phyloP scores from a whole-genome alignment of 208 protist species.

The Wallacemonas sp. region DNA sequence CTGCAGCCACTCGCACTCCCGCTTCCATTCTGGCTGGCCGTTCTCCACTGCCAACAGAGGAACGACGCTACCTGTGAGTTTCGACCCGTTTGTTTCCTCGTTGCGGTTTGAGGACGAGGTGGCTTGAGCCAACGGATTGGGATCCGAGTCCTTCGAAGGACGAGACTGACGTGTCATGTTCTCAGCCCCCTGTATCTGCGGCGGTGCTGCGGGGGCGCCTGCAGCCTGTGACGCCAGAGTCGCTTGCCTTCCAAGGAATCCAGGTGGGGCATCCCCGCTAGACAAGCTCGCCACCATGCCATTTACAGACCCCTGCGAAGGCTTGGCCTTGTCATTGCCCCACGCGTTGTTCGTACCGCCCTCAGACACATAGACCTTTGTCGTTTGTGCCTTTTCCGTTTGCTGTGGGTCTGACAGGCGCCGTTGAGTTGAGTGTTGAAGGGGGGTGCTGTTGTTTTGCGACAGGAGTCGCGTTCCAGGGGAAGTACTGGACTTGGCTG shows the following conservation, averaged over 20 bases:
- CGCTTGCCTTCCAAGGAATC: background rate
- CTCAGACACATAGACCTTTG: background rate
- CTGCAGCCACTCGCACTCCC: conserved; percentile 50
- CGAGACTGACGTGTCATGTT: background rate
- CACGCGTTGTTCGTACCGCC: background rate
- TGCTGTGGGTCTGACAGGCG: no score
- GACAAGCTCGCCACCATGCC: background rate
- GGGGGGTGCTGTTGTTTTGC: no score
- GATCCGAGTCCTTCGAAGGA: no score
- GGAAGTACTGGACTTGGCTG: no score
- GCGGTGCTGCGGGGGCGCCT: background rate
- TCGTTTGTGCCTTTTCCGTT: no score
- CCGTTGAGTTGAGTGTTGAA: no score
- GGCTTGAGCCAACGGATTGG: background rate
- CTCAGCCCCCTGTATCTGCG: background rate
- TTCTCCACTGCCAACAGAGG: background rate
- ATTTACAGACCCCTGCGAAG: background rate
- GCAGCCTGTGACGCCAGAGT: no score
- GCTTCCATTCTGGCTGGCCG: background rate
- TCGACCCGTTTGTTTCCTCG: background rate
- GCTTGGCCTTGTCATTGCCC: background rate
- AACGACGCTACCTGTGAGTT: background rate
- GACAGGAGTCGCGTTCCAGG: no score
- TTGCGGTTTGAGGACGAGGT: background rate
- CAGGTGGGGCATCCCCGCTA: background rate